Percentiles rank a stretch among this genome's conserved stretches.
phyloP scores from a whole-genome alignment of 2,329 filamentous ascomycete genomes.

The Ascomycota sp. region DNA sequence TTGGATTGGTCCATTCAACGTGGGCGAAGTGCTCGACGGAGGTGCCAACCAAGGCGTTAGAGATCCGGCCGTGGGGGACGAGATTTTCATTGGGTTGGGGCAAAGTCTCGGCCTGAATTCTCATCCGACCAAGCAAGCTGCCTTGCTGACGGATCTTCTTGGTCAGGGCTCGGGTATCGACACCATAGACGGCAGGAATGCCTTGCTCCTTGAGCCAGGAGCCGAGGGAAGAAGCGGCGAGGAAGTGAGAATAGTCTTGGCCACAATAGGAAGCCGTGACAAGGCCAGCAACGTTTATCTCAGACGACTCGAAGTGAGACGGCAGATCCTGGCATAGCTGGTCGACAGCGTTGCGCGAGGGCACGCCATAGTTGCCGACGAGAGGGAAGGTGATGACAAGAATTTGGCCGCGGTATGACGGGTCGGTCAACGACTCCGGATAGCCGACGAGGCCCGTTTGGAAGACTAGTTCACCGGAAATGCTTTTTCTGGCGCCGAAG shows the following conservation, averaged over 20 bases:
- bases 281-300: conserved; percentile 88
- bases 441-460: conserved; percentile 99
- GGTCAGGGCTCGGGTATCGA: conserved; percentile 83
- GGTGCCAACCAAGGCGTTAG: conserved; percentile 9
- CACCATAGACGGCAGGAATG: conserved; percentile 81
- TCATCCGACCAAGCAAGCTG: conserved; percentile 86
- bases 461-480: conserved; percentile 94
- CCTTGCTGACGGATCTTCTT: conserved; percentile 87
- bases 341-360: conserved; percentile 67
- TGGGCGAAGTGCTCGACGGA: conserved; percentile 42
- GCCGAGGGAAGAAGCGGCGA: conserved; percentile 77
- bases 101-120: conserved; percentile 38
- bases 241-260: conserved; percentile 87
- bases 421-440: conserved; percentile 78
- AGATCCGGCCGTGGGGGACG: conserved; percentile 17
- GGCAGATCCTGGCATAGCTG: conserved; percentile 70
- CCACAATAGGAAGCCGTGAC: conserved; percentile 82
- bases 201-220: conserved; percentile 93
- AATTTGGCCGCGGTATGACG: conserved; percentile 80
- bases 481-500: conserved; percentile 88
- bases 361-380: conserved; percentile 94
- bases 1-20: conserved; percentile 80
- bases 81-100: conserved; percentile 10
- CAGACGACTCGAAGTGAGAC: conserved; percentile 75
- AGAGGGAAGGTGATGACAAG: conserved; percentile 91